These are phyloP conservation scores for Hypoxylon rubiginosum DNA, from an alignment of 2,329 filamentous ascomycete genomes.

Conservation along the genomic window DNA sequence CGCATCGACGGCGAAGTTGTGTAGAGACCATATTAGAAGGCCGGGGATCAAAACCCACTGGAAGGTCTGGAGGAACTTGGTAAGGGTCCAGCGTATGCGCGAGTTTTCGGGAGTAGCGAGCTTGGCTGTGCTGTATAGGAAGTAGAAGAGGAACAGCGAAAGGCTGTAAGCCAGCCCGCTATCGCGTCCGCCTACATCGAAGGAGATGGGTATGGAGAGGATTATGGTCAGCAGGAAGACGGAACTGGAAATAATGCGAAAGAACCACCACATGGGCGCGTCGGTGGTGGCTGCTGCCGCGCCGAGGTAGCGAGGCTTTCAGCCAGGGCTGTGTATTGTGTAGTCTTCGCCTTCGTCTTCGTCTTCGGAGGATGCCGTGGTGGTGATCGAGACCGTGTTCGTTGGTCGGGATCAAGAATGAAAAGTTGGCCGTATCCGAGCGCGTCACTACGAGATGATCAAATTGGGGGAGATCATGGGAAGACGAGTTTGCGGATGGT, in stretches of 20 bases:
- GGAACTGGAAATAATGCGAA: conserved; percentile 82
- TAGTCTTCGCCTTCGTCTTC: conserved; percentile 2
- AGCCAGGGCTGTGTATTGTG: conserved; percentile 45
- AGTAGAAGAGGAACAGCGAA: conserved; percentile 89
- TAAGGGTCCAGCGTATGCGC: conserved; percentile 78
- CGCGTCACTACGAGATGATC: conserved; percentile 25
- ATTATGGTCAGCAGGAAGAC: conserved; percentile 92
- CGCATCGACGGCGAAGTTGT: conserved; percentile 94
- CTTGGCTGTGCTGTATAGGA: conserved; percentile 84
- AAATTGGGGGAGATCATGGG: conserved; percentile 1
- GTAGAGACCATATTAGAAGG: conserved; percentile 93
- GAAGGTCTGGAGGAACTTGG: conserved; percentile 76
- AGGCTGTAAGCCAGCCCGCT: conserved; percentile 95
- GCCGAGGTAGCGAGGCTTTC: conserved; percentile 52
- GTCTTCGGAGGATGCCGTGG: conserved; percentile 17
- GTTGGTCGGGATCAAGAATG: too few relatives aligned
- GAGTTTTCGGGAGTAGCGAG: conserved; percentile 85
- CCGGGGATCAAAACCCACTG: conserved; percentile 91
- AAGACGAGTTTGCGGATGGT: conserved; percentile 21
- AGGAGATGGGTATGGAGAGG: conserved; percentile 95
- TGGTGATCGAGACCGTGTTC: not conserved
- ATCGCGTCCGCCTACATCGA: conserved; percentile 96
- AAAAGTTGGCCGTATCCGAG: not conserved
- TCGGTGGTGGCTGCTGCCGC: conserved; percentile 55
- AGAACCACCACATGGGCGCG: conserved; percentile 83